These are phyloP conservation scores for Sanghuangporus weigelae DNA, from an alignment of 1,284 basidiomycete genomes.

Conservation along the genomic window DNA sequence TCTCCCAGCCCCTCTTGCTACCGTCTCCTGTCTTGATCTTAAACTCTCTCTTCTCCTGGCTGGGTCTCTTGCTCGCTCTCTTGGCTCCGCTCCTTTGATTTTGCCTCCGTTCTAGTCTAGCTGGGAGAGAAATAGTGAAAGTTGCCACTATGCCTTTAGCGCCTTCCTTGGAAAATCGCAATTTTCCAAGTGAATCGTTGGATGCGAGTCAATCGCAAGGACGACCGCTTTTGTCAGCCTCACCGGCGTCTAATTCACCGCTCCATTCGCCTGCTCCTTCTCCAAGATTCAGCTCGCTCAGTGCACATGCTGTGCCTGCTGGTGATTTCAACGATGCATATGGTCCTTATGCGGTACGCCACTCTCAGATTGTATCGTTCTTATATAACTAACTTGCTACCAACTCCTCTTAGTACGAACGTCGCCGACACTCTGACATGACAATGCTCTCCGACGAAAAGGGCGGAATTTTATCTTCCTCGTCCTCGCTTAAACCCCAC, in stretches of 20 bases:
- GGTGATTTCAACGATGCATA: constrained; percentile 10
- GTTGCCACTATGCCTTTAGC: no score
- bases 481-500: constrained; percentile 8
- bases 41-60: background rate
- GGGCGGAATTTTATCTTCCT: constrained; percentile 7
- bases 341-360: constrained; percentile 26
- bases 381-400: background rate
- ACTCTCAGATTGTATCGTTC: background rate
- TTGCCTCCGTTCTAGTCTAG: background rate
- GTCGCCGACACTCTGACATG: constrained; percentile 2
- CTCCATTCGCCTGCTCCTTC: background rate
- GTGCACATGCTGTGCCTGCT: background rate
- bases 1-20: no score
- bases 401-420: constrained; percentile 14
- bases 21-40: no score
- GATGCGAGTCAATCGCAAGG: background rate
- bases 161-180: background rate
- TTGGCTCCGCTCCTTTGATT: background rate
- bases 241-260: background rate
- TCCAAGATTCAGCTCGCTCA: background rate
- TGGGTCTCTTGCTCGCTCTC: background rate
- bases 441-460: constrained; percentile 3
- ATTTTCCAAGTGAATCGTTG: background rate
- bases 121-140: no score
- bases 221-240: background rate